A percentile compares a stretch with the other conserved stretches of the same genome.
phyloP scores from a whole-genome alignment of 208 protist species.

The Wallacemonas sp. region DNA sequence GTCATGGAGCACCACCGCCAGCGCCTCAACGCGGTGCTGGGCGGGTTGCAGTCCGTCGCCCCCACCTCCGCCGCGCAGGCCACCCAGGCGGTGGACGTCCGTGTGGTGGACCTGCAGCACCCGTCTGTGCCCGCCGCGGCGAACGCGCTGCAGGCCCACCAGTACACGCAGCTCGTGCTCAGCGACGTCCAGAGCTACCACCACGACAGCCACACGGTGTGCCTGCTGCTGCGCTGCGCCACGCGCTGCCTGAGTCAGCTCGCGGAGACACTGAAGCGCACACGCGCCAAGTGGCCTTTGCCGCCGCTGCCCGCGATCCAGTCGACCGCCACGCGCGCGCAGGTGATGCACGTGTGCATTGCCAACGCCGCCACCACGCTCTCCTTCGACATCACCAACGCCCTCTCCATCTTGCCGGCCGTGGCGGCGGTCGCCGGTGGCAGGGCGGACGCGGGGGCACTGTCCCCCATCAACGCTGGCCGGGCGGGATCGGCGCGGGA shows the following conservation, averaged over 20 bases:
- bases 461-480: no score
- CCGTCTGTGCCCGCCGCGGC: slow-evolving; percentile 31
- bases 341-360: slow-evolving; percentile 78
- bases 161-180: slow-evolving; percentile 50
- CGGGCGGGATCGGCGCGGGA: no score
- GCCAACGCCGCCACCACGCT: slow-evolving; percentile 70
- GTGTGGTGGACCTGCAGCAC: slow-evolving; percentile 9
- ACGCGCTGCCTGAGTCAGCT: slow-evolving; percentile 45
- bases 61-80: slow-evolving; percentile 32
- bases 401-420: slow-evolving; percentile 54
- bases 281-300: slow-evolving; percentile 39
- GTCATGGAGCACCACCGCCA: slow-evolving; percentile 73
- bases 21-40: slow-evolving; percentile 43
- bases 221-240: slow-evolving; percentile 52
- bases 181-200: slow-evolving; percentile 65
- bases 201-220: slow-evolving; percentile 58
- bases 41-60: slow-evolving; percentile 35
- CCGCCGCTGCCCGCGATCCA: slow-evolving; percentile 74
- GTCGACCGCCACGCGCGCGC: slow-evolving; percentile 41
- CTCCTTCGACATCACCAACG: slow-evolving; percentile 45
- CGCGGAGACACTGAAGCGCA: slow-evolving; percentile 31
- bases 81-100: slow-evolving; percentile 30
- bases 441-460: background rate
- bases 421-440: background rate
- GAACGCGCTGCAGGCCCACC: slow-evolving; percentile 42